Conservation (phyloP, 495 filamentous ascomycete genomes). For the Neurospora tetraspora region DNA sequence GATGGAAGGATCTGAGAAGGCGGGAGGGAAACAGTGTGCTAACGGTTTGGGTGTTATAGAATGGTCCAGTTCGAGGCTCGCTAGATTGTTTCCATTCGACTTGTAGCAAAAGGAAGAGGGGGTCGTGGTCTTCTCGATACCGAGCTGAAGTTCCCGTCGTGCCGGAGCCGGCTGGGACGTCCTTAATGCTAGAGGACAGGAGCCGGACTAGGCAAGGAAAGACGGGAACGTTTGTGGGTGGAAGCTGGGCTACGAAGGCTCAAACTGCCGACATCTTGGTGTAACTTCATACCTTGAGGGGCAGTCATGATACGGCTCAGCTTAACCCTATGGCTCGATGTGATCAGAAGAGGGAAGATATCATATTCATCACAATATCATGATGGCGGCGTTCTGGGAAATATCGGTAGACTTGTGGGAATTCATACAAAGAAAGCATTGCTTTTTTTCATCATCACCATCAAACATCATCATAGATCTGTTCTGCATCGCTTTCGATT, state of each 20-base stretch:
- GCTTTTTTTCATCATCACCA: not conserved
- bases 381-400: not conserved
- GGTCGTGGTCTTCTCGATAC: not conserved
- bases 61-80: conserved; percentile 99
- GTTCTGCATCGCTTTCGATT: not conserved
- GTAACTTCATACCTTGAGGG: not conserved
- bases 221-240: not conserved
- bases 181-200: not conserved
- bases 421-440: not conserved
- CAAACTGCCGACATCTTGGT: not conserved
- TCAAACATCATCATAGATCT: not conserved
- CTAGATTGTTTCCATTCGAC: conserved; percentile 26
- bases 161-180: not conserved
- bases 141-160: not conserved
- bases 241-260: not conserved
- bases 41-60: conserved; percentile 23
- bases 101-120: conserved; percentile 9
- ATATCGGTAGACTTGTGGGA: not conserved
- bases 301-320: not conserved
- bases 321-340: not conserved
- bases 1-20: not conserved
- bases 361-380: not conserved
- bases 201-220: not conserved
- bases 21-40: not conserved
- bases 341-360: not conserved